These are phyloP conservation scores for Candida sp. DNA, from an alignment of 1,139 yeast genomes.

Conservation along the genomic window DNA sequence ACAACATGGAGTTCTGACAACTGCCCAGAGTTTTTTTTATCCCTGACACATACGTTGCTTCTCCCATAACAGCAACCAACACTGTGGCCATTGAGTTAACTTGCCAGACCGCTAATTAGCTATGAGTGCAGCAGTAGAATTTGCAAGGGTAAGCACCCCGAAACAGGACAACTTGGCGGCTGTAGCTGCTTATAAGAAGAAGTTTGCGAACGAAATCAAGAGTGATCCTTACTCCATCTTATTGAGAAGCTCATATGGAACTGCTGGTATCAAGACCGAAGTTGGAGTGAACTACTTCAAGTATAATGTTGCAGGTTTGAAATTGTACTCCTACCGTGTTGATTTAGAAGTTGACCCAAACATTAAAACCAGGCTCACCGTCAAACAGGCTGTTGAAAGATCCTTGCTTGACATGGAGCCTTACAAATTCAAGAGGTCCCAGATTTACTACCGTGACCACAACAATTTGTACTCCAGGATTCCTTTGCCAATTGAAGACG, in stretches of 20 bases:
- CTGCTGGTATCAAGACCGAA: slow-evolving; percentile 10
- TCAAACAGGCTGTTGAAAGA: slow-evolving; percentile 12
- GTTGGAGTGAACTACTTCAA: slow-evolving; percentile 15
- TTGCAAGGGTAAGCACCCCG: neutral
- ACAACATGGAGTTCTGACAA: no score
- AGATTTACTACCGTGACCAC: slow-evolving; percentile 13
- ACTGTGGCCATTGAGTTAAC: neutral
- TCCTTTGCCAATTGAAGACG: slow-evolving; percentile 16
- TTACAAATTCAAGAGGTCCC: slow-evolving; percentile 13
- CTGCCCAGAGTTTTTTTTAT: no score
- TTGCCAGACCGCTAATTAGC: neutral
- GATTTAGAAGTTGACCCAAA: slow-evolving; percentile 7
- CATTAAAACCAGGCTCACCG: slow-evolving; percentile 3
- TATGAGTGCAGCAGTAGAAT: slow-evolving; percentile 1
- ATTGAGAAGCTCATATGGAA: slow-evolving; percentile 14
- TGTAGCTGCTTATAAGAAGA: slow-evolving; percentile 6
- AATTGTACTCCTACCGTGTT: slow-evolving; percentile 13
- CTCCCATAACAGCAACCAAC: neutral
- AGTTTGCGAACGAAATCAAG: slow-evolving; percentile 5
- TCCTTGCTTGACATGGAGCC: slow-evolving; percentile 13
- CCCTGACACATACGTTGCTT: neutral
- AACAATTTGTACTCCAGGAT: slow-evolving; percentile 11
- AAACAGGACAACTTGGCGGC: slow-evolving; percentile 7
- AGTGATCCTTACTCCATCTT: slow-evolving; percentile 9
- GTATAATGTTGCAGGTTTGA: slow-evolving; percentile 12